Conservation (phyloP, 1,284 basidiomycete genomes). For the Moesziomyces globuligerus region DNA sequence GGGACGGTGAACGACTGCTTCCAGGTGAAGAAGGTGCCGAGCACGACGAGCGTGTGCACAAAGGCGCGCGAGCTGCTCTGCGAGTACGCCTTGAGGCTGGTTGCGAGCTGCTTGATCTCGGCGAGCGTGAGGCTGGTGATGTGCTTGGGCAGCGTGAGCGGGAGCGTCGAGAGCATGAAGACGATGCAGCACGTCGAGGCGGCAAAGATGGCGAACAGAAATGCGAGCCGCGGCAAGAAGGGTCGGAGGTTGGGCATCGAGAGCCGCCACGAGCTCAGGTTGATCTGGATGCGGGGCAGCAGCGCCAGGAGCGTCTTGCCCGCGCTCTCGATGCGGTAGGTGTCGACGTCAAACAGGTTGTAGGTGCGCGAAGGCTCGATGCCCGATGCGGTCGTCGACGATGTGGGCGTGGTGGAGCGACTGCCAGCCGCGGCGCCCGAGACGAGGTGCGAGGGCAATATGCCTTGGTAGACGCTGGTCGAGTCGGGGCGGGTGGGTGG, state of each 20-base stretch:
- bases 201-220: slow-evolving; percentile 55
- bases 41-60: slow-evolving; percentile 59
- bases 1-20: slow-evolving; percentile 66
- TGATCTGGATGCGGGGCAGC: slow-evolving; percentile 45
- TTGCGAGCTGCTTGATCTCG: slow-evolving; percentile 63
- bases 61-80: slow-evolving; percentile 44
- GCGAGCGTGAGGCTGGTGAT: slow-evolving; percentile 60
- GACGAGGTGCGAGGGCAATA: slow-evolving; percentile 44
- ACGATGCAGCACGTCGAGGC: slow-evolving; percentile 57
- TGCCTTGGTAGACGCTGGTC: slow-evolving; percentile 23
- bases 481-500: slow-evolving; percentile 42
- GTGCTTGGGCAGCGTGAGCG: slow-evolving; percentile 59
- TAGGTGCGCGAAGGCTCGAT: slow-evolving; percentile 22
- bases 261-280: slow-evolving; percentile 31
- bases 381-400: slow-evolving; percentile 11
- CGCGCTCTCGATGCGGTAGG: slow-evolving; percentile 24
- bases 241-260: slow-evolving; percentile 53
- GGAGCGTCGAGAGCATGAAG: slow-evolving; percentile 60
- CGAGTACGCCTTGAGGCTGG: slow-evolving; percentile 56
- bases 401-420: slow-evolving; percentile 39
- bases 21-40: slow-evolving; percentile 62
- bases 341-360: slow-evolving; percentile 36
- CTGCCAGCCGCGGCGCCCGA: slow-evolving; percentile 17
- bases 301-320: slow-evolving; percentile 21
- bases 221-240: slow-evolving; percentile 48